Evolutionary conservation across 257 asterid species (phyloP), one percentile per base, ranked within the genome.

Genomic region (Solanum commersonii): DNA sequence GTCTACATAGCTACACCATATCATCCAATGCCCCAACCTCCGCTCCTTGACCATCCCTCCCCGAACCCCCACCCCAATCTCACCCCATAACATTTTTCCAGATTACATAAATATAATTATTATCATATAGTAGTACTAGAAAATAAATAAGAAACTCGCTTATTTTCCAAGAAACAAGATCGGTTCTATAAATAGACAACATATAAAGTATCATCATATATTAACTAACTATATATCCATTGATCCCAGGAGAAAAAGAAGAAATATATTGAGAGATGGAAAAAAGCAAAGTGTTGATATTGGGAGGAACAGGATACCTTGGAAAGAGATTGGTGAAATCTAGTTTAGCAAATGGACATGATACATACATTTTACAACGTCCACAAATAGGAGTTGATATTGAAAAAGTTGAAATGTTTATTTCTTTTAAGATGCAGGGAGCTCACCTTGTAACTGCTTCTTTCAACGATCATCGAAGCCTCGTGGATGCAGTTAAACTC

Each of bases 251-350:
- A 3, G n/a, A 70, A 70, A 70, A 29, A 73, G 25, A 77, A 77
- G 52, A 77, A 78, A 56, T 20, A 63, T 63, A 63, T 5, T 9
- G 31, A 78, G 84, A 25, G 52, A 78, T 78, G 99, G 94, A 33
- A 8, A 94, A 93, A 71, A 93, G 97, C 87, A 93, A 90, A 87
- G 91, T 96, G 88, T 96, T 96, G 18, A 92, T 96, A 1, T 95
- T 96, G 8, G 99, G 99, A 42, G 98, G 99, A 18, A 96, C 98
- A 0, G 98, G 99, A 0, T 96, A 92, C 91, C 49, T 94, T 4
- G 99, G 99, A 1, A 94, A 88, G 90, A 93, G 94, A 90, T 90
- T 95, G 1, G 98, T 96, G 23, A 91, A 82, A 92, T 98, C 98
- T 4, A 93, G 99, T 77, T 90, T 95, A 89, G 96, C 92, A 65